Percentiles rank a stretch among this genome's conserved stretches.
These are phyloP conservation scores for Coniosporium tulheliwenetii DNA, from an alignment of 2,329 filamentous ascomycete species.

Conservation along the genomic window DNA sequence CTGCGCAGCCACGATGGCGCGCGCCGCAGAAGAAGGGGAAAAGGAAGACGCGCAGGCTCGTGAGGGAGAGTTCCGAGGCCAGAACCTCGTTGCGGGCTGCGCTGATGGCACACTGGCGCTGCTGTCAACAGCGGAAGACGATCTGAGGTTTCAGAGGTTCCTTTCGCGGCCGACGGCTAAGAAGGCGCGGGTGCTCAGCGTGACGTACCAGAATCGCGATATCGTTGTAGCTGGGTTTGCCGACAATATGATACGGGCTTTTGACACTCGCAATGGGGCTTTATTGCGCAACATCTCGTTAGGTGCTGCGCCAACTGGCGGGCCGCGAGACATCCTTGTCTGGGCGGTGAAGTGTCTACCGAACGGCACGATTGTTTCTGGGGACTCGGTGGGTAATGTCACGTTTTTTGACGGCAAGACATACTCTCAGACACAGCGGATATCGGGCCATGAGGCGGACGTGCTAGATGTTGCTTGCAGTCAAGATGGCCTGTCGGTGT, in stretches of 20 bases:
- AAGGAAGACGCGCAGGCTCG: slow-evolving; percentile 10
- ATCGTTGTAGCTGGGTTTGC: slow-evolving; percentile 81
- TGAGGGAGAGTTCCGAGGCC: slow-evolving; percentile 11
- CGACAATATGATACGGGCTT: slow-evolving; percentile 88
- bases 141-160: slow-evolving; percentile 64
- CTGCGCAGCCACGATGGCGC: slow-evolving; percentile 56
- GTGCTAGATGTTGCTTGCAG: slow-evolving; percentile 76
- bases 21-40: slow-evolving; percentile 6
- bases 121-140: slow-evolving; percentile 71
- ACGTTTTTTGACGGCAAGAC: slow-evolving; percentile 90
- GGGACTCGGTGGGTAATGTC: slow-evolving; percentile 86
- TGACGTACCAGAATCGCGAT: slow-evolving; percentile 75
- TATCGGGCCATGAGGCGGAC: slow-evolving; percentile 79
- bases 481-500: slow-evolving; percentile 62
- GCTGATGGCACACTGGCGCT: slow-evolving; percentile 81
- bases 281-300: slow-evolving; percentile 71
- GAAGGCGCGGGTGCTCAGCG: slow-evolving; percentile 77
- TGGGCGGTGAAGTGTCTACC: slow-evolving; percentile 86
- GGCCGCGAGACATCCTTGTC: slow-evolving; percentile 72
- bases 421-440: slow-evolving; percentile 72
- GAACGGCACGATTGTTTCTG: slow-evolving; percentile 82
- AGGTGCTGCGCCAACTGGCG: slow-evolving; percentile 60
- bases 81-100: slow-evolving; percentile 71
- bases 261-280: slow-evolving; percentile 66
- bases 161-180: slow-evolving; percentile 65